phyloP scores from a whole-genome alignment of 1,139 yeast genomes.

The Pichia sp. region DNA sequence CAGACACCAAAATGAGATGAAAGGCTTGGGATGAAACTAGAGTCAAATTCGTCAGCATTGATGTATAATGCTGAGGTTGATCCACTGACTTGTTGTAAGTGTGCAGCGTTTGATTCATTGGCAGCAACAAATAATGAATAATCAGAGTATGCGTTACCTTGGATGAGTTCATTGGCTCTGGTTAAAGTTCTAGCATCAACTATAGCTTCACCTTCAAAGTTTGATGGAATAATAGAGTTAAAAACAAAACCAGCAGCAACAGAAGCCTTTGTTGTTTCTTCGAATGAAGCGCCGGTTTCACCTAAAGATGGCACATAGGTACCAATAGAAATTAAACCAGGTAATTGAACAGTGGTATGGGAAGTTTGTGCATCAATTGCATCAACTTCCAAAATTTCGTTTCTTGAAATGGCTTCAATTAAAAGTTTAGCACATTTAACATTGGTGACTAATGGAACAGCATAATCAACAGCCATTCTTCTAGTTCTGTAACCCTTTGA shows the following conservation, averaged over 20 bases:
- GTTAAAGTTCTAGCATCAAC: conserved; percentile 58
- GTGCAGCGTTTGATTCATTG: conserved; percentile 56
- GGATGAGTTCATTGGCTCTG: conserved; percentile 51
- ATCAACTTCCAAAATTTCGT: conserved; percentile 57
- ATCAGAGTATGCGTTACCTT: conserved; percentile 62
- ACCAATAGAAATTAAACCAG: conserved; percentile 80
- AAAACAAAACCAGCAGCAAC: conserved; percentile 86
- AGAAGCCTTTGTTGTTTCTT: conserved; percentile 60
- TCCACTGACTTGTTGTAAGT: conserved; percentile 53
- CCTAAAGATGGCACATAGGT: conserved; percentile 69
- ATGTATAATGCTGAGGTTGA: conserved; percentile 74
- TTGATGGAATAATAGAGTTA: conserved; percentile 71
- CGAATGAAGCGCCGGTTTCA: conserved; percentile 44
- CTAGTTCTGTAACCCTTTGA: conserved; percentile 97
- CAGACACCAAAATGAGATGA: conserved; percentile 75
- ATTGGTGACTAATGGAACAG: conserved; percentile 95
- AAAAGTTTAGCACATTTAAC: conserved; percentile 95
- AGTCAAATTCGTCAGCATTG: conserved; percentile 68
- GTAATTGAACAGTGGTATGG: conserved; percentile 71
- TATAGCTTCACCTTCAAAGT: conserved; percentile 54
- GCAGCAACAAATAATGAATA: conserved; percentile 82
- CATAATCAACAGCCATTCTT: conserved; percentile 99
- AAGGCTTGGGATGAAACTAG: conserved; percentile 62
- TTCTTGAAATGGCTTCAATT: conserved; percentile 85
- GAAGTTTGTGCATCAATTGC: conserved; percentile 87